Percentiles rank a stretch among this genome's conserved stretches.
These are phyloP conservation scores for Nyssa sinensis DNA, from an alignment of 148 eudicot genomes.

Conservation along the genomic window DNA sequence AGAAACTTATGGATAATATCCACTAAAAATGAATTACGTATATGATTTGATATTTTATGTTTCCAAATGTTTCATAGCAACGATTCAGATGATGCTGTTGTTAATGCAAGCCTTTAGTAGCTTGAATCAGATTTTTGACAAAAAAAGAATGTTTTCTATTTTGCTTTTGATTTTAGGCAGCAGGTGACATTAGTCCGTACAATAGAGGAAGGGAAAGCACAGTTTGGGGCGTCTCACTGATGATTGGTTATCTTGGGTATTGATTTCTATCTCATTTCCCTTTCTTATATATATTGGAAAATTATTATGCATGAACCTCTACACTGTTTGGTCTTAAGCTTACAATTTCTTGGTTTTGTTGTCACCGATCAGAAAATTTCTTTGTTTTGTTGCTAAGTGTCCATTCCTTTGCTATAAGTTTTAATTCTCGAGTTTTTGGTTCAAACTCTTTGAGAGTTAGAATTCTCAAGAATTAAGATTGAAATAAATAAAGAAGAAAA, in stretches of 20 bases:
- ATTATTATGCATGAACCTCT: neutral
- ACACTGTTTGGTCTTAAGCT: neutral
- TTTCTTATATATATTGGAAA: neutral
- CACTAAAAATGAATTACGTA: neutral
- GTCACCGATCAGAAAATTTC: no score
- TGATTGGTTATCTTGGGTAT: constrained; percentile 98
- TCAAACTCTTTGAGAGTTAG: no score
- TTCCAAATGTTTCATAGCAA: neutral
- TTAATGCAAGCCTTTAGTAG: neutral
- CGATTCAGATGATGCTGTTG: neutral
- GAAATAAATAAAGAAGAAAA: no score
- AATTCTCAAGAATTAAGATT: no score
- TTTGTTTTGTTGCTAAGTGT: neutral
- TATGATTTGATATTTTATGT: neutral
- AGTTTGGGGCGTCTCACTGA: constrained; percentile 94
- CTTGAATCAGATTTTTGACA: neutral
- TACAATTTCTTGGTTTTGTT: neutral
- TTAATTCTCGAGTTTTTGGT: no score
- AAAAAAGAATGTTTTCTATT: constrained; percentile 6
- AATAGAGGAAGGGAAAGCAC: constrained; percentile 86
- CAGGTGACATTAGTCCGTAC: constrained; percentile 72
- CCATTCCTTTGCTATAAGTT: no score
- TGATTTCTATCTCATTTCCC: constrained; percentile 5
- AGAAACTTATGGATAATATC: neutral
- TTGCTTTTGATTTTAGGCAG: constrained; percentile 50